phyloP scores from a whole-genome alignment of 495 filamentous ascomycete genomes.

The Neurospora terricola region DNA sequence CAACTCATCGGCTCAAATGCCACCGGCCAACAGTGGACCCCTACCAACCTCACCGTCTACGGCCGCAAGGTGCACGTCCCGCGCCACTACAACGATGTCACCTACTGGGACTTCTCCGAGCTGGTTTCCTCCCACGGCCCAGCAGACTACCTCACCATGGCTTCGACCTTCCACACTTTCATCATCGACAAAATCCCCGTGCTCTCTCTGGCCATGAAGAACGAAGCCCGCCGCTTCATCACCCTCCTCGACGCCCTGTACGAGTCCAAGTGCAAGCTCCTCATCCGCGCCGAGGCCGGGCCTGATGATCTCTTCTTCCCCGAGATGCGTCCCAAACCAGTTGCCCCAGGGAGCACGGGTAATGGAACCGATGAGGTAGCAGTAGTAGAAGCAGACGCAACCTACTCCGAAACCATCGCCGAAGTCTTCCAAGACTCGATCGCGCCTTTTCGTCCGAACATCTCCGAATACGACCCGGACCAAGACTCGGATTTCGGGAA shows the following conservation, averaged over 20 bases:
- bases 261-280: slow-evolving; percentile 56
- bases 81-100: slow-evolving; percentile 33
- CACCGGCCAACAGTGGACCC: slow-evolving; percentile 30
- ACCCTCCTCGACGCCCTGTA: slow-evolving; percentile 63
- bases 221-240: slow-evolving; percentile 63
- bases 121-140: slow-evolving; percentile 53
- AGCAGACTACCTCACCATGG: slow-evolving; percentile 63
- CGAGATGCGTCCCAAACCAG: slow-evolving; percentile 24
- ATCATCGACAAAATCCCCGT: slow-evolving; percentile 52
- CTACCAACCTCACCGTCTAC: slow-evolving; percentile 45
- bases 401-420: slow-evolving; percentile 57
- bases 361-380: neutral
- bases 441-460: slow-evolving; percentile 62
- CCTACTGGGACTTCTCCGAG: slow-evolving; percentile 48
- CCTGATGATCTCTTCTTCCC: slow-evolving; percentile 65
- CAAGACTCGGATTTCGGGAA: slow-evolving; percentile 37
- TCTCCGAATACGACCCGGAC: slow-evolving; percentile 43
- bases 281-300: slow-evolving; percentile 44
- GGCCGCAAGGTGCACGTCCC: slow-evolving; percentile 47
- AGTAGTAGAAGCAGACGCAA: slow-evolving; percentile 29
- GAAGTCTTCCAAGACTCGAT: slow-evolving; percentile 61
- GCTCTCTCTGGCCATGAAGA: slow-evolving; percentile 49
- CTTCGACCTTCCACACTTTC: slow-evolving; percentile 59
- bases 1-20: neutral
- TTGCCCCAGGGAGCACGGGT: neutral